These are phyloP conservation scores for Ottelia alismoides DNA, from an alignment of 106 monocot genomes.

Conservation along the genomic window DNA sequence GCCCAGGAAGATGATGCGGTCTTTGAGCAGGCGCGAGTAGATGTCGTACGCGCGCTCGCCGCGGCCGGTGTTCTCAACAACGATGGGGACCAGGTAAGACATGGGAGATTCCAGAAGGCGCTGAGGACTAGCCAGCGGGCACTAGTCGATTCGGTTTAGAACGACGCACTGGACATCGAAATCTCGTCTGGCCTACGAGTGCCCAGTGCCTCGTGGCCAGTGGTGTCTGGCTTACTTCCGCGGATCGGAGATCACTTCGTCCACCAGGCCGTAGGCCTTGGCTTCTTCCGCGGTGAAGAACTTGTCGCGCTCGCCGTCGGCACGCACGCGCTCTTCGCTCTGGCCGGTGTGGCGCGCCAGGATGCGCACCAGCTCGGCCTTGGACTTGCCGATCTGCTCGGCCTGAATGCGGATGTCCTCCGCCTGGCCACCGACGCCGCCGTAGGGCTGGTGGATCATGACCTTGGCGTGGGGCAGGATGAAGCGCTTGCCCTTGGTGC, in stretches of 20 bases:
- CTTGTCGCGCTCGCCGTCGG: slow-evolving; percentile 40
- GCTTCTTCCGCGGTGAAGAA: slow-evolving; percentile 71
- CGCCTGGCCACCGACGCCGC: slow-evolving; percentile 40
- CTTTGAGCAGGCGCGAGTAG: no score
- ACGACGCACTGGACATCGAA: no score
- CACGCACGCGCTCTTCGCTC: slow-evolving; percentile 24
- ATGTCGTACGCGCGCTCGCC: no score
- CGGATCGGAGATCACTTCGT: no score
- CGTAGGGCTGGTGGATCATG: slow-evolving; percentile 77
- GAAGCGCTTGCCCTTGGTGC: slow-evolving; percentile 40
- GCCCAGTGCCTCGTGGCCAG: no score
- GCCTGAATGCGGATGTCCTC: slow-evolving; percentile 56
- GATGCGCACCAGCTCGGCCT: slow-evolving; percentile 35
- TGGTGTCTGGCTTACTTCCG: no score
- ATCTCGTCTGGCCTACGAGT: no score
- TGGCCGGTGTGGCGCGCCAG: slow-evolving; percentile 47
- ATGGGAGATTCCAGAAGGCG: no score
- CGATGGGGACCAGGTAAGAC: slow-evolving; percentile 62
- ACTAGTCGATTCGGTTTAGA: no score
- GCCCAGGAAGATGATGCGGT: neutral
- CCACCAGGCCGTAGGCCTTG: slow-evolving; percentile 59
- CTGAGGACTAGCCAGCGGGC: no score
- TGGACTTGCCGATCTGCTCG: slow-evolving; percentile 58
- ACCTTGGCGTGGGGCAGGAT: slow-evolving; percentile 51
- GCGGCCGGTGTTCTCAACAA: no score